Evolutionary conservation across 2,329 filamentous ascomycete species (phyloP), one percentile per base, ranked within the genome.

Genomic region (Aspergillus sp.): DNA sequence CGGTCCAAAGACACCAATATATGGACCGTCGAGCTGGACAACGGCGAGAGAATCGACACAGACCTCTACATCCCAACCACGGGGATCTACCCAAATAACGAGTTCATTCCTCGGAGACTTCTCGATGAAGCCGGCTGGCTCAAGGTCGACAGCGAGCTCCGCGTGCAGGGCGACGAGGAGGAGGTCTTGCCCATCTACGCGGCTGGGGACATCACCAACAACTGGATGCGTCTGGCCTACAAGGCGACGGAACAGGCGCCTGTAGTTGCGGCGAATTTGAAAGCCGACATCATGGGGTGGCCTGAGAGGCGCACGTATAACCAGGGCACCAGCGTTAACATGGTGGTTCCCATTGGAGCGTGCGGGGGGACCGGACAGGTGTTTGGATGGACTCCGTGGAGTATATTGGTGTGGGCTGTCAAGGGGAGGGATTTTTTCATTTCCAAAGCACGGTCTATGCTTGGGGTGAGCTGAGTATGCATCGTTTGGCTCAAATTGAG

Each of bases 41-140:
- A 79, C 52, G 81, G 81, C 40, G 69, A 75, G 43, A 71, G 65
- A 2, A 58, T 80, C 36, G 70, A 71, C 1, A 73, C 76, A 2
- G 81, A 84, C 58, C 55, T 81, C 20, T 83, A 80, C 61, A 76
- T 85, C 50, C 74, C 77, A 3, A 79, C 78, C 0, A 74, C 74
- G 13, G 82, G 82, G 23, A 77, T 77, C 11, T 61, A 67, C 6
- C 81, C 81, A 0, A 84, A 82, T 65, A 79, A 76, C 17, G 70
- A 68, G 7, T 85, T 77, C 63, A 67, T 85, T 1, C 80, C 81
- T 0, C 47, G 61, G 3, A 61, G 70, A 5, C 74, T 81, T 38
- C 71, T 84, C 3, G 69, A 75, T 53, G 64, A 68, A 0, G 55
- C 64, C n/a, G 78, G 77, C 13, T 79, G 77, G 64, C 76, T 86